phyloP scores from a whole-genome alignment of 805 yeast species.

The Sugiyamaella marilandica region DNA sequence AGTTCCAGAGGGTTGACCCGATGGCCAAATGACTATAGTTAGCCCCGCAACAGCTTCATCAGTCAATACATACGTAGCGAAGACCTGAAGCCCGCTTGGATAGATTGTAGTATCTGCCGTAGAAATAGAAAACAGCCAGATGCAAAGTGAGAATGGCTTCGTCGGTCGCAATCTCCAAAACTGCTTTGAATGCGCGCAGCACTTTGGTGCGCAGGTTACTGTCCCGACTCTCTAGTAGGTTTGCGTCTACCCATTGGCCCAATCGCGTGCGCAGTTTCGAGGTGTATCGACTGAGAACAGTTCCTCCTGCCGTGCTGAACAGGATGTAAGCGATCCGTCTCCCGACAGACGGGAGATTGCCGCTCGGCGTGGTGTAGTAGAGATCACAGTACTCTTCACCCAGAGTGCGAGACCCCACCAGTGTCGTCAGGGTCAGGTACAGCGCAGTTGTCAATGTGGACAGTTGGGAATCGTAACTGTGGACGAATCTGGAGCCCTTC shows the following conservation, averaged over 20 bases:
- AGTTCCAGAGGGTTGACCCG: conserved; percentile 27
- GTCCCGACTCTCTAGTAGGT: not conserved
- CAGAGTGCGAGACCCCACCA: conserved; percentile 69
- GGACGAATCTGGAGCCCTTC: conserved; percentile 52
- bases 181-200: not conserved
- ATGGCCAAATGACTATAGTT: conserved; percentile 28
- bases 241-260: conserved; percentile 7
- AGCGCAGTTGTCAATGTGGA: conserved; percentile 51
- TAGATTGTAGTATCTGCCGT: conserved; percentile 74
- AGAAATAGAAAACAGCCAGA: conserved; percentile 74
- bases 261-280: conserved; percentile 20
- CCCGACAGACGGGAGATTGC: conserved; percentile 24
- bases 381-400: conserved; percentile 92
- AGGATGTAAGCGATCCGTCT: conserved; percentile 56
- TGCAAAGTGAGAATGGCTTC: conserved; percentile 58
- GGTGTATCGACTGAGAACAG: conserved; percentile 29
- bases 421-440: conserved; percentile 72
- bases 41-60: not conserved
- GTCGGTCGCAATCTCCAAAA: conserved; percentile 14
- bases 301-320: conserved; percentile 62
- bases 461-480: conserved; percentile 59
- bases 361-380: conserved; percentile 25
- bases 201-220: not conserved
- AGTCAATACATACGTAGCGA: conserved; percentile 52
- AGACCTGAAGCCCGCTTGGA: conserved; percentile 75